Base-by-base conservation (phyloP, 495 filamentous ascomycete species). In the Penicillium parvum region DNA sequence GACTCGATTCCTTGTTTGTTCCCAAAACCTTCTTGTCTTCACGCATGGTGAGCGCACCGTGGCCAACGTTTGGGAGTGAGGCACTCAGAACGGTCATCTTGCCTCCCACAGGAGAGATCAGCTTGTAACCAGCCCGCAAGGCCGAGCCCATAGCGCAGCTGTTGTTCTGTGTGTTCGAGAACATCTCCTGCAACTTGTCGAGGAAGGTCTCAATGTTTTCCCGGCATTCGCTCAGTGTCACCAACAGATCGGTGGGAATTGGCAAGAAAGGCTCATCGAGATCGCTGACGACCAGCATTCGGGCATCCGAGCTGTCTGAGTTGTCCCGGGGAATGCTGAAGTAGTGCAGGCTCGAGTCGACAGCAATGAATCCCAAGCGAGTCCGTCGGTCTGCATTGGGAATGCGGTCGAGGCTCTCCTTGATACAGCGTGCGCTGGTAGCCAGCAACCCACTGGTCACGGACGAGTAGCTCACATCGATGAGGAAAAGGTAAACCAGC, bases 21-120 rank as follows among this genome's bases (percentile, higher is more conserved):
- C 92, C 92, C 4, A 98, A 78, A 12, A 95, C 66, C 66, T 96
- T 96, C 75, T 96, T 96, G 61, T 97, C 90, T 67, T 98, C 92
- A 49, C 92, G 77, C 81, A 90, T 87, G 19, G 94, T 86, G 38
- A 98, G 78, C 61, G 94, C 88, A 19, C 92, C 92, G 40, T 84
- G 77, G 35, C 92, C 92, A 46, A 91, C 59, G 57, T 94, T 97
- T n/a, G 92, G 92, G 32, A 98, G 66, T 25, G 85, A 86, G 4
- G 92, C 85, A 47, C 83, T 90, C 16, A 98, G 75, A 17, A 97
- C 91, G 4, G 85, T 82, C 50, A 98, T 81, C 74, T 98, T 98
- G 38, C 94, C 92, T 41, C 92, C 92, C 26, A 96, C 78, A 5
- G 89, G 83, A 2, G 89, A 84, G 41, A 97, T 96, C 44, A 98